phyloP scores from a whole-genome alignment of 306 rosid genomes.

The Inga oerstediana region DNA sequence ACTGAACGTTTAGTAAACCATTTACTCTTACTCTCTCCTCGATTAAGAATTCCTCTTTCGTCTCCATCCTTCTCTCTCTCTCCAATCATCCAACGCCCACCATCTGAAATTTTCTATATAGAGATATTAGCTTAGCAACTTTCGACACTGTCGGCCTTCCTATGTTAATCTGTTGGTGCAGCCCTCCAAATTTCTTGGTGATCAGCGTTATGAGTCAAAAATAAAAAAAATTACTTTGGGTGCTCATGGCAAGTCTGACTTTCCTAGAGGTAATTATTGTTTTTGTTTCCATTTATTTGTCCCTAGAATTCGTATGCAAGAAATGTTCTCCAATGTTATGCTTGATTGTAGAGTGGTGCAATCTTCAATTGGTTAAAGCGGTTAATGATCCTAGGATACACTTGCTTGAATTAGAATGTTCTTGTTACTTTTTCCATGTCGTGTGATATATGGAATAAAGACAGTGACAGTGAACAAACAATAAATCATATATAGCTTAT shows the following conservation, averaged over 20 bases:
- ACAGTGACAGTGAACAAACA: constrained; percentile 11
- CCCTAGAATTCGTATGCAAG: not conserved
- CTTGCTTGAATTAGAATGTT: constrained; percentile 41
- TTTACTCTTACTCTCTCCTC: too few species aligned
- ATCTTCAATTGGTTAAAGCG: constrained; percentile 18
- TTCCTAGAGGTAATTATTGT: too few species aligned
- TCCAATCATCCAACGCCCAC: too few species aligned
- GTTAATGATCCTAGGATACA: constrained; percentile 17
- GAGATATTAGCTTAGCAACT: not conserved
- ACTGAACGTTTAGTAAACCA: too few species aligned
- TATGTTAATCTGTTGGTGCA: not conserved
- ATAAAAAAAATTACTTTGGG: not conserved
- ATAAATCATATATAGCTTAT: not conserved
- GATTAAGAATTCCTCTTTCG: too few species aligned
- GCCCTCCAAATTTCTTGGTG: not conserved
- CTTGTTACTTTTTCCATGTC: constrained; percentile 26
- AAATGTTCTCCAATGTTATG: constrained; percentile 3
- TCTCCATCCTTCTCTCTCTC: too few species aligned
- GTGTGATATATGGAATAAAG: constrained; percentile 43
- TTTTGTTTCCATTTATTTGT: not conserved
- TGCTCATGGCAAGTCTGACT: not conserved
- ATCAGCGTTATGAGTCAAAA: not conserved
- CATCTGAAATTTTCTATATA: not conserved
- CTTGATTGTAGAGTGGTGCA: constrained; percentile 46
- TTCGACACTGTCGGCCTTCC: not conserved